Conservation (phyloP, 805 yeast genomes). For the Tetrapisispora nanseiensis region DNA sequence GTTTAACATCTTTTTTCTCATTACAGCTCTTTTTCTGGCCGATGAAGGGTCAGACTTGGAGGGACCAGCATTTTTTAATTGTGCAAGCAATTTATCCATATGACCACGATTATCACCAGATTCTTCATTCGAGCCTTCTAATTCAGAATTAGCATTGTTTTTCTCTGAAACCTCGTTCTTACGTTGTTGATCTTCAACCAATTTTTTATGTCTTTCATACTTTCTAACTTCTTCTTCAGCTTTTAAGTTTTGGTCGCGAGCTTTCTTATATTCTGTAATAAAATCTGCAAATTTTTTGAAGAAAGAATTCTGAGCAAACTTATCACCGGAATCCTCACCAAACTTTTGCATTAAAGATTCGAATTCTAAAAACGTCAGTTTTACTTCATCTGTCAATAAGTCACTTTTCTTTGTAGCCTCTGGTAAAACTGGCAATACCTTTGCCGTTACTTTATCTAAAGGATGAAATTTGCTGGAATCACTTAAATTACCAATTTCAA, state of each 20-base stretch:
- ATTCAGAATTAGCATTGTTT: slow-evolving; percentile 5
- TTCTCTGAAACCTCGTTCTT: slow-evolving; percentile 10
- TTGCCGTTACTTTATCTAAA: slow-evolving; percentile 55
- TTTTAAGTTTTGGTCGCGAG: slow-evolving; percentile 65
- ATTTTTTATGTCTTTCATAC: slow-evolving; percentile 64
- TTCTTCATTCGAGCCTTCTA: slow-evolving; percentile 8
- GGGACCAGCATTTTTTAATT: slow-evolving; percentile 79
- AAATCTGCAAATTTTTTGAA: slow-evolving; percentile 75
- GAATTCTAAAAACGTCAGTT: slow-evolving; percentile 54
- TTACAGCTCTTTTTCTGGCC: slow-evolving; percentile 71
- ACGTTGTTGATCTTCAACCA: slow-evolving; percentile 31
- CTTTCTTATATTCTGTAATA: slow-evolving; percentile 67
- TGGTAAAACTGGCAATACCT: slow-evolving; percentile 57
- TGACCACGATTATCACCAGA: slow-evolving; percentile 35
- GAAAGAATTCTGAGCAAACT: slow-evolving; percentile 55
- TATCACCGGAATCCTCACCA: slow-evolving; percentile 81
- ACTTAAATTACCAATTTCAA: slow-evolving; percentile 77
- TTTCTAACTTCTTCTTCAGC: slow-evolving; percentile 74
- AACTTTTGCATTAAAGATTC: slow-evolving; percentile 66
- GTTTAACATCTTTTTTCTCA: slow-evolving; percentile 46
- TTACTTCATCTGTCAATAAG: slow-evolving; percentile 53
- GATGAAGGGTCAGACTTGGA: slow-evolving; percentile 65
- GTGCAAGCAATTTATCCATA: slow-evolving; percentile 81
- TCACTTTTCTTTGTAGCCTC: slow-evolving; percentile 65
- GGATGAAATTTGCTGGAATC: slow-evolving; percentile 77